phyloP scores from a whole-genome alignment of 768 basidiomycete genomes.

The Tulasnella sp. region DNA sequence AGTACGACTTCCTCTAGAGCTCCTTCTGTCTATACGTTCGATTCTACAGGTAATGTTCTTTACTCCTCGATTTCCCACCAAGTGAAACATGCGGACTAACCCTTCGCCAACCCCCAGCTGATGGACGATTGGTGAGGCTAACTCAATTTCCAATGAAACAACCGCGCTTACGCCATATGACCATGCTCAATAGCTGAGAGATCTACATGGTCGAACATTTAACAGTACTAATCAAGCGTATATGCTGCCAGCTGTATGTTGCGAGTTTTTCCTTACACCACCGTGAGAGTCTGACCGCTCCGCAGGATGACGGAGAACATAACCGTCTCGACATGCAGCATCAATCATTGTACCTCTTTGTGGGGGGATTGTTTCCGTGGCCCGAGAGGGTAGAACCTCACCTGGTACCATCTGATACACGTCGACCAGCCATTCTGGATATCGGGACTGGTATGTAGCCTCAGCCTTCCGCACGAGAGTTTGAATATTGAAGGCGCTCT shows the following conservation, averaged over 20 bases:
- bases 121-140: too few species aligned
- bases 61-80: too few species aligned
- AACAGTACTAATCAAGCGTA: constrained; percentile 6
- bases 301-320: constrained; percentile 12
- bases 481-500: too few species aligned
- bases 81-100: too few species aligned
- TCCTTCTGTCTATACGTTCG: too few species aligned
- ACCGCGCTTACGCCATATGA: too few species aligned
- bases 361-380: constrained; percentile 8
- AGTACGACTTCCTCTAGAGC: too few species aligned
- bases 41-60: too few species aligned
- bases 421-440: constrained; percentile 11
- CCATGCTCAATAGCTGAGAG: constrained; percentile 5
- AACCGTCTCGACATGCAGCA: constrained; percentile 13
- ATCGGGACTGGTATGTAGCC: constrained; percentile 10
- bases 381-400: background rate
- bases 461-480: background rate
- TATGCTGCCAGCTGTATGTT: constrained; percentile 12
- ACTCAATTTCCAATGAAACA: too few species aligned
- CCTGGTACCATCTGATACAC: constrained; percentile 2
- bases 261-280: background rate
- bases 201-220: constrained; percentile 11
- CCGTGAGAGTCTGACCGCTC: too few species aligned
- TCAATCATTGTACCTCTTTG: background rate
- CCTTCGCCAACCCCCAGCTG: too few species aligned